A percentile compares a stretch with the other conserved stretches of the same genome.
Evolutionary conservation across 2,329 filamentous ascomycete species (phyloP).

Genomic region (Ophiostoma montium): DNA sequence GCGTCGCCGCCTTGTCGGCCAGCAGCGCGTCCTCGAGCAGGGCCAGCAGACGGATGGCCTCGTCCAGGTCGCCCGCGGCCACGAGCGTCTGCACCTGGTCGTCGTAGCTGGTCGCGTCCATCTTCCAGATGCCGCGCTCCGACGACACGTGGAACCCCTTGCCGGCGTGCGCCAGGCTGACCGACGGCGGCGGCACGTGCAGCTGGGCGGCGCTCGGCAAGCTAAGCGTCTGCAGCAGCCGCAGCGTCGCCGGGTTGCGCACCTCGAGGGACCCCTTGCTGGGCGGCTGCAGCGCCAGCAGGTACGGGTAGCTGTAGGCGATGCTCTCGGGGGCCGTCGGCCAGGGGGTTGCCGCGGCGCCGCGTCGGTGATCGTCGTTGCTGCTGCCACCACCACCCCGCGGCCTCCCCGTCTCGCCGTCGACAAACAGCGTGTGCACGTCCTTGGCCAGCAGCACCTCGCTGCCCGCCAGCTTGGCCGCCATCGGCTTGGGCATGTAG

Average conservation of each 20-base stretch:
- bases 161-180: conserved; percentile 86
- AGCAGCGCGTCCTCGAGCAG: conserved; percentile 90
- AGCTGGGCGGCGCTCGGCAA: conserved; percentile 72
- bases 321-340: conserved; percentile 73
- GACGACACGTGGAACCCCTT: conserved; percentile 93
- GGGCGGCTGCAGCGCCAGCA: conserved; percentile 63
- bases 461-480: conserved; percentile 65
- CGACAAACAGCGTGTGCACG: conserved; percentile 85
- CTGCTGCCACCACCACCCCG: conserved; percentile 26
- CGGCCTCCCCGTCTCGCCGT: conserved; percentile 60
- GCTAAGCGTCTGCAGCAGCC: conserved; percentile 71
- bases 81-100: conserved; percentile 76
- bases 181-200: conserved; percentile 83
- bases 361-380: too few species aligned
- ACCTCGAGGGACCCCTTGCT: conserved; percentile 79
- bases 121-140: conserved; percentile 86
- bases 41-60: conserved; percentile 75
- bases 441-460: conserved; percentile 94
- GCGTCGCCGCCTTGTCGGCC: conserved; percentile 62
- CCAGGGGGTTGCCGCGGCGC: conserved; percentile 55
- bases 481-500: conserved; percentile 81
- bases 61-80: conserved; percentile 60
- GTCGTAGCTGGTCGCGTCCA: conserved; percentile 87
- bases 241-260: conserved; percentile 81
- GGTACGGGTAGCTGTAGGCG: conserved; percentile 93